phyloP scores from a whole-genome alignment of 306 rosid genomes.

The Potentilla sterilis region DNA sequence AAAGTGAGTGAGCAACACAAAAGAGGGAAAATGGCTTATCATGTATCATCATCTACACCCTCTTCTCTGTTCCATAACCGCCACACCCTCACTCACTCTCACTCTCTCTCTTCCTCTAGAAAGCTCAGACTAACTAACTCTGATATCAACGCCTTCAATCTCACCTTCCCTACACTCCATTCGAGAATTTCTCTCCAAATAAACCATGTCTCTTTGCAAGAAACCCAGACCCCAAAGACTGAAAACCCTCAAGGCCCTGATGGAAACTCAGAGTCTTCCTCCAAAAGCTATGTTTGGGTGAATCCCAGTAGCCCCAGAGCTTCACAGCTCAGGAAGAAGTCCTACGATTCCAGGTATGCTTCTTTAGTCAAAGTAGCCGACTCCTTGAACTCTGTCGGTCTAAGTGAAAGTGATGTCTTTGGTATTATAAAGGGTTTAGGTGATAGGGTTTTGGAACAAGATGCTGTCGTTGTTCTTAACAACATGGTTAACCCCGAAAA shows the following conservation, averaged over 20 bases:
- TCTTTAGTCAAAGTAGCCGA: slow-evolving; percentile 50
- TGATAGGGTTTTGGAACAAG: slow-evolving; percentile 38
- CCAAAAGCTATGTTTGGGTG: slow-evolving; percentile 67
- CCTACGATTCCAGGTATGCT: slow-evolving; percentile 59
- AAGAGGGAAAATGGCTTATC: slow-evolving; percentile 56
- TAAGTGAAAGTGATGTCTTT: slow-evolving; percentile 42
- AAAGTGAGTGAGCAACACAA: background rate
- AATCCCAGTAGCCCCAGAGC: slow-evolving; percentile 90
- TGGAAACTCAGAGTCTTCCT: slow-evolving; percentile 37
- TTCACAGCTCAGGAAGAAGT: slow-evolving; percentile 50
- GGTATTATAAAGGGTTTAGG: slow-evolving; percentile 45
- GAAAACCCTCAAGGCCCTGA: too few relatives aligned
- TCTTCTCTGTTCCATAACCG: slow-evolving; percentile 53
- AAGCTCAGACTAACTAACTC: slow-evolving; percentile 29
- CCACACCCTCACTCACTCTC: slow-evolving; percentile 27
- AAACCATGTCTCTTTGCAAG: slow-evolving; percentile 58
- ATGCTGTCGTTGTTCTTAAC: slow-evolving; percentile 55
- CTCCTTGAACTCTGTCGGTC: slow-evolving; percentile 48
- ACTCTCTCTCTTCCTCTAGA: slow-evolving; percentile 21
- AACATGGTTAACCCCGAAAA: slow-evolving; percentile 51
- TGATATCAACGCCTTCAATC: slow-evolving; percentile 20
- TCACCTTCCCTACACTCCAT: slow-evolving; percentile 22
- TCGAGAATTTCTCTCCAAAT: slow-evolving; percentile 44
- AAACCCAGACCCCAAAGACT: slow-evolving; percentile 29
- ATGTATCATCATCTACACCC: slow-evolving; percentile 56